These are phyloP conservation scores for Phytophthora agathidicida DNA, from an alignment of 352 stramenopile species.

Conservation along the genomic window DNA sequence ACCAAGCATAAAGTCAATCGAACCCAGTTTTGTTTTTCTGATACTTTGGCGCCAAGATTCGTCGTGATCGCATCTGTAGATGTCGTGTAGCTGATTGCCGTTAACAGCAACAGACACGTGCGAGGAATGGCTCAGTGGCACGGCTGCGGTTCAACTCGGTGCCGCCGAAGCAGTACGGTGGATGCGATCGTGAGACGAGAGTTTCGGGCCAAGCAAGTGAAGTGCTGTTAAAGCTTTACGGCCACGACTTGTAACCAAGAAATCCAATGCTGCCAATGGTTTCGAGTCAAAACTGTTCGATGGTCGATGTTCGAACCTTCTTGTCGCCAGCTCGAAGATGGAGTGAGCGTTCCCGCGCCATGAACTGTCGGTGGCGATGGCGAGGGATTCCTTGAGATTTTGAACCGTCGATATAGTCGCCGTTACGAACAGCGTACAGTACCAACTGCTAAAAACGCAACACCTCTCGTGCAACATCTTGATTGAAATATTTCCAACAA, in stretches of 20 bases:
- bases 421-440: neutral
- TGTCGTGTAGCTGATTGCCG: neutral
- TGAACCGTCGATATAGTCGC: conserved; percentile 3
- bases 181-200: conserved; percentile 6
- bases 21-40: conserved; percentile 21
- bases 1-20: conserved; percentile 30
- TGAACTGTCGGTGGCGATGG: conserved; percentile 11
- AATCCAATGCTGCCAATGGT: too few species aligned
- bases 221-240: too few species aligned
- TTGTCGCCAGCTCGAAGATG: conserved; percentile 1
- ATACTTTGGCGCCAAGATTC: conserved; percentile 1
- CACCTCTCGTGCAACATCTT: too few species aligned
- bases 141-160: conserved; percentile 16
- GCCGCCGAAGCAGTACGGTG: conserved; percentile 2
- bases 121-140: conserved; percentile 4
- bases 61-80: conserved; percentile 1
- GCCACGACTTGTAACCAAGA: too few species aligned
- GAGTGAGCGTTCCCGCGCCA: conserved; percentile 11
- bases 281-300: neutral
- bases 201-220: neutral
- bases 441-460: neutral
- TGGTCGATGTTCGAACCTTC: neutral
- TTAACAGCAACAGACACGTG: conserved; percentile 4
- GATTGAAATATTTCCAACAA: neutral
- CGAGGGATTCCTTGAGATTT: neutral